These are phyloP conservation scores for Colletotrichum tamarilloi DNA, from an alignment of 2,329 filamentous ascomycete species.

Conservation along the genomic window DNA sequence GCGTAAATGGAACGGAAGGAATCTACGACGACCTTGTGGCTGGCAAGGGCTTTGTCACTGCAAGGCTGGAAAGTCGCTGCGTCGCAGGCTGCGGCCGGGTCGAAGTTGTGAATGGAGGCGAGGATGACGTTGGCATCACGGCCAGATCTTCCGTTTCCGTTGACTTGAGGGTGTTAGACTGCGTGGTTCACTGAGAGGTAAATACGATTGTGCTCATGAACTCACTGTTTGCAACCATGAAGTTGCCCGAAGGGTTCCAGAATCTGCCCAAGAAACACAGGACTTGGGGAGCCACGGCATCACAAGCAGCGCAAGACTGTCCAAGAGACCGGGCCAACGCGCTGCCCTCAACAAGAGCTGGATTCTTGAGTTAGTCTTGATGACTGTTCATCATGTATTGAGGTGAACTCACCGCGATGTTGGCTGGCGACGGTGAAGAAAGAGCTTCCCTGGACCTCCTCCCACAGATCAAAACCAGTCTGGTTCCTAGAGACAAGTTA, in stretches of 20 bases:
- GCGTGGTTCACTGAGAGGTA: no score
- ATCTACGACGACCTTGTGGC: constrained; percentile 80
- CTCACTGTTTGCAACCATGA: constrained; percentile 74
- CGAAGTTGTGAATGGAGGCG: constrained; percentile 75
- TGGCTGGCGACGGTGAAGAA: constrained; percentile 82
- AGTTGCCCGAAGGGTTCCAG: constrained; percentile 70
- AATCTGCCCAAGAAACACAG: constrained; percentile 81
- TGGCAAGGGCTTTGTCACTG: constrained; percentile 75
- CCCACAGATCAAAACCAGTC: constrained; percentile 83
- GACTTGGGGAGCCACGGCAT: constrained; percentile 74
- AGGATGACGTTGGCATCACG: constrained; percentile 80
- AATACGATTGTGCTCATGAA: not conserved
- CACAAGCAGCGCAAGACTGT: constrained; percentile 69
- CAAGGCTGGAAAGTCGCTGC: constrained; percentile 82
- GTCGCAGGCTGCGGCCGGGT: constrained; percentile 74
- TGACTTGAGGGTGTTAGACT: constrained; percentile 51
- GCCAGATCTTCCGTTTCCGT: constrained; percentile 69
- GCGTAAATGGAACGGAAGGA: constrained; percentile 78
- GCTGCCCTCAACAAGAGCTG: constrained; percentile 73
- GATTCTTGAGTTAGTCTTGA: not conserved
- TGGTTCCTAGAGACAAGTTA: constrained; percentile 54
- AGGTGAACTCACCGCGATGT: constrained; percentile 67
- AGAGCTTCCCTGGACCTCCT: constrained; percentile 80
- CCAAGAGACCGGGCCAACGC: constrained; percentile 73
- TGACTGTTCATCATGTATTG: not conserved